Conservation (phyloP, 2,329 filamentous ascomycete species). For the Fonsecaea multimorphosa region DNA sequence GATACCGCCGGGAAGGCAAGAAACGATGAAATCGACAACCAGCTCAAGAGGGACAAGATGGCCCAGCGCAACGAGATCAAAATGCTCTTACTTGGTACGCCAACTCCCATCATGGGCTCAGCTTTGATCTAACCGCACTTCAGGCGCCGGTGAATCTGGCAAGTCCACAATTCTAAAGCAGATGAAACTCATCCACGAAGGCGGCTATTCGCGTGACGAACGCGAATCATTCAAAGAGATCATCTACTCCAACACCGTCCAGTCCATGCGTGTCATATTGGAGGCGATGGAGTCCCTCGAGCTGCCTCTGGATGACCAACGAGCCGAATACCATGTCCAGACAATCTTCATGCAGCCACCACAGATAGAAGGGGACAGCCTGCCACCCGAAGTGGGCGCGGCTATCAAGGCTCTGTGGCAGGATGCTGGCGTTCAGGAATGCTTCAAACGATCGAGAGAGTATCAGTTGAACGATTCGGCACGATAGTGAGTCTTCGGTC, state of each 20-base stretch:
- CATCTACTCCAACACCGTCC: slow-evolving; percentile 74
- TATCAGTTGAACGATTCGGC: slow-evolving; percentile 97
- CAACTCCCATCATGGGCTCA: slow-evolving; percentile 36
- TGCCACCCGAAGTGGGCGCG: slow-evolving; percentile 91
- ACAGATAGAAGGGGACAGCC: slow-evolving; percentile 92
- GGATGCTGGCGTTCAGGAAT: slow-evolving; percentile 89
- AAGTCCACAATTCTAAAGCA: slow-evolving; percentile 95
- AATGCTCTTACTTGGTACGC: slow-evolving; percentile 95
- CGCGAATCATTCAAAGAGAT: slow-evolving; percentile 74
- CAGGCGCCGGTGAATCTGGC: slow-evolving; percentile 96
- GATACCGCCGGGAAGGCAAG: slow-evolving; percentile 99
- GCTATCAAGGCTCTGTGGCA: slow-evolving; percentile 94
- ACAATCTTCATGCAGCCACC: slow-evolving; percentile 98
- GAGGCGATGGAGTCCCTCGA: slow-evolving; percentile 73
- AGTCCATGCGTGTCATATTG: slow-evolving; percentile 73
- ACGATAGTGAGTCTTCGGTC: slow-evolving; percentile 74
- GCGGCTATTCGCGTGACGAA: slow-evolving; percentile 93
- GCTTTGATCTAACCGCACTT: slow-evolving; percentile 21
- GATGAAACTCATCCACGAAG: slow-evolving; percentile 99
- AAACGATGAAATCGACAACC: slow-evolving; percentile 99
- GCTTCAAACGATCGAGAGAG: slow-evolving; percentile 93
- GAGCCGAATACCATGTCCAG: slow-evolving; percentile 96
- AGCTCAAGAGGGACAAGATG: slow-evolving; percentile 98
- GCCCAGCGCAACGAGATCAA: slow-evolving; percentile 99
- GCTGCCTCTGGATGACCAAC: slow-evolving; percentile 85